Percentiles rank a stretch among this genome's conserved stretches.
These are phyloP conservation scores for Apostasia ramifera DNA, from an alignment of 106 monocot genomes.

Conservation along the genomic window DNA sequence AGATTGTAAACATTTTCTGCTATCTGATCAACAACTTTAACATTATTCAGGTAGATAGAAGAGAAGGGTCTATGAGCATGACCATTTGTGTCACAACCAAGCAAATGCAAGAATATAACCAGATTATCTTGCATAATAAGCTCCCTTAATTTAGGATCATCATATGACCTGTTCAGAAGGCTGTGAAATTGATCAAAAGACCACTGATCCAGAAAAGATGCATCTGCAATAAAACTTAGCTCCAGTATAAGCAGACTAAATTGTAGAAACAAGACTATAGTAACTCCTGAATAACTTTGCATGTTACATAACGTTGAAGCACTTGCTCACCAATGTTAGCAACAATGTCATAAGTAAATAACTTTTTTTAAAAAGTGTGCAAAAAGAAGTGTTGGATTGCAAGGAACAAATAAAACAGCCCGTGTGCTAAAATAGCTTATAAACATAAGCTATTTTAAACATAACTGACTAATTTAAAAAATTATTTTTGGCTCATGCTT, in stretches of 20 bases:
- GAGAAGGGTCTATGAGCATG: conserved; percentile 93
- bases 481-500: no score
- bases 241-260: conserved; percentile 9
- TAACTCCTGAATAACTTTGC: neutral
- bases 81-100: conserved; percentile 97
- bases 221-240: conserved; percentile 60
- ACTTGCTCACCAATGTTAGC: neutral
- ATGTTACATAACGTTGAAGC: neutral
- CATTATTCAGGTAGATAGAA: conserved; percentile 79
- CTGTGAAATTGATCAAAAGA: conserved; percentile 80
- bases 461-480: no score
- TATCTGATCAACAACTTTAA: conserved; percentile 85
- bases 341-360: no score
- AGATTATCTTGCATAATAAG: conserved; percentile 64
- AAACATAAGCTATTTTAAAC: no score
- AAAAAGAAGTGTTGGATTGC: no score
- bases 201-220: conserved; percentile 93
- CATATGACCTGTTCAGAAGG: conserved; percentile 66
- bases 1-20: conserved; percentile 72
- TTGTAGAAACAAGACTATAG: neutral
- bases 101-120: conserved; percentile 86
- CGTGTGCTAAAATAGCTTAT: no score
- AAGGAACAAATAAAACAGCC: no score
- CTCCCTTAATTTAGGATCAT: conserved; percentile 47
- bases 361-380: no score